Conservation (phyloP, 176 grass and related monocot genomes). For the Aegilops umbellulata region DNA sequence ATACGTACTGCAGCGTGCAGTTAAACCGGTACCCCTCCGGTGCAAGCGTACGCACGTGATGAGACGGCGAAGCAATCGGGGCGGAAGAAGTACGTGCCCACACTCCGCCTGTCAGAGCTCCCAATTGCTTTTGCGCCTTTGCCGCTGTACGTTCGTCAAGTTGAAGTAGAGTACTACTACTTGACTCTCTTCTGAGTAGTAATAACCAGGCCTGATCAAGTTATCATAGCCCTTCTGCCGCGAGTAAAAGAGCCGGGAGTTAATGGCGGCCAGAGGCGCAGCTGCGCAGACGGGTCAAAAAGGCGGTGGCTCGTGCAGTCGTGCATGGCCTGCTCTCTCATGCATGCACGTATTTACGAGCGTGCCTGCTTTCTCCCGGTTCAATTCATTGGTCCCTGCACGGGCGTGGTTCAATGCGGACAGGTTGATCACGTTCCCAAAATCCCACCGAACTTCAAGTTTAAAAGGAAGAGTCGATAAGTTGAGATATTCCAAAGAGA, state of each 20-base stretch:
- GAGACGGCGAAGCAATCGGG: too few species aligned
- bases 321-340: not conserved
- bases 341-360: not conserved
- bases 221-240: not conserved
- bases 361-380: not conserved
- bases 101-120: too few species aligned
- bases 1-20: too few species aligned
- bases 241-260: not conserved
- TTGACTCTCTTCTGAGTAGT: not conserved
- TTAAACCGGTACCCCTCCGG: too few species aligned
- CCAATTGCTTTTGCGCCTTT: not conserved
- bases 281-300: not conserved
- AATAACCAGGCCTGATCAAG: too few species aligned
- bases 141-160: not conserved
- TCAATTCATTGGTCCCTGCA: not conserved
- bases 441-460: not conserved
- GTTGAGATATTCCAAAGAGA: not conserved
- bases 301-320: not conserved
- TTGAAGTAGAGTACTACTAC: not conserved
- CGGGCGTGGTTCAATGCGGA: not conserved
- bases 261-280: not conserved
- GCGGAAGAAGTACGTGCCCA: too few species aligned
- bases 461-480: not conserved
- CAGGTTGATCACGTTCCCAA: not conserved
- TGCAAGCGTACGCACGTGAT: too few species aligned